These are phyloP conservation scores for Pichia sp. DNA, from an alignment of 1,139 yeast genomes.

Conservation along the genomic window DNA sequence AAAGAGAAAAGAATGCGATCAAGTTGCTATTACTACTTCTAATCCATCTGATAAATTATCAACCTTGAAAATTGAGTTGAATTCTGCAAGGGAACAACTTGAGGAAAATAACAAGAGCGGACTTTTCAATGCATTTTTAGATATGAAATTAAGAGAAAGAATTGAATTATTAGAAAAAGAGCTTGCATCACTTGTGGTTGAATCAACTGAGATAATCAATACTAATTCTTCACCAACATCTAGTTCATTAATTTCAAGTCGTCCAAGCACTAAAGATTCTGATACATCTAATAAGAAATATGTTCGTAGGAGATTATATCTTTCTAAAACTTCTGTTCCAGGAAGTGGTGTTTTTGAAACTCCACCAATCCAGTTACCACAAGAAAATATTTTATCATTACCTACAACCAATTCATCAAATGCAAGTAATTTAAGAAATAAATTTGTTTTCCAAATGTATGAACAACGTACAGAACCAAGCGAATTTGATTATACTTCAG, in stretches of 20 bases:
- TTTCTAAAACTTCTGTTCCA: constrained; percentile 15
- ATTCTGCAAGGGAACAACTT: constrained; percentile 3
- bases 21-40: neutral
- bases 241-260: neutral
- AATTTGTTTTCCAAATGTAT: constrained; percentile 12
- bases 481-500: neutral
- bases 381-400: neutral
- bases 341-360: constrained; percentile 17
- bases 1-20: constrained; percentile 1
- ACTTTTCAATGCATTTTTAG: constrained; percentile 14
- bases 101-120: constrained; percentile 11
- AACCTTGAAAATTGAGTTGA: constrained; percentile 1
- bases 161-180: constrained; percentile 12
- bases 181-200: neutral
- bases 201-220: neutral
- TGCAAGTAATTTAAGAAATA: constrained; percentile 5
- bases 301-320: constrained; percentile 11
- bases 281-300: constrained; percentile 6
- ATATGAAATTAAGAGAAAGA: constrained; percentile 14
- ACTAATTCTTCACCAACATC: neutral
- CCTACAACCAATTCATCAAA: neutral
- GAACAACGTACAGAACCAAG: neutral
- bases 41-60: neutral
- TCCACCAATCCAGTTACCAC: constrained; percentile 13
- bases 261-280: constrained; percentile 5